Evolutionary conservation across 2,329 filamentous ascomycete species (phyloP).

Genomic region (Aspergillus sclerotialis): DNA sequence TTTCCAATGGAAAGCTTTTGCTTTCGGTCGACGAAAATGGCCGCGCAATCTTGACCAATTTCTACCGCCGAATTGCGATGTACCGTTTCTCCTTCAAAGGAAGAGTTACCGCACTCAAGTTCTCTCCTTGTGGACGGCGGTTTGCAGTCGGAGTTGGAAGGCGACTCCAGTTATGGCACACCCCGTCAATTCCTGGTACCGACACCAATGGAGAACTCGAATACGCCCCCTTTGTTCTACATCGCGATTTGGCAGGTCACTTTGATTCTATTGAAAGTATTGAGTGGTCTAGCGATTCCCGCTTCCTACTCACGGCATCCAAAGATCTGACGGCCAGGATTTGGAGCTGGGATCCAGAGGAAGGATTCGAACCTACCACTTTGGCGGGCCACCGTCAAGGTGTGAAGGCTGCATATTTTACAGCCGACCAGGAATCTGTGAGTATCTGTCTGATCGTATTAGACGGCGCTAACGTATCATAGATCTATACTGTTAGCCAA

Average conservation of each 20-base stretch:
- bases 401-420: slow-evolving; percentile 95
- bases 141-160: slow-evolving; percentile 85
- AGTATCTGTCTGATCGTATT: slow-evolving; percentile 16
- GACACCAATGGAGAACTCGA: slow-evolving; percentile 76
- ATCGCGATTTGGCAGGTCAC: slow-evolving; percentile 79
- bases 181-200: slow-evolving; percentile 78
- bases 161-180: slow-evolving; percentile 91
- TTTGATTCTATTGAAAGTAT: slow-evolving; percentile 81
- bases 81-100: slow-evolving; percentile 94
- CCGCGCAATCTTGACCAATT: slow-evolving; percentile 85
- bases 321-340: slow-evolving; percentile 89
- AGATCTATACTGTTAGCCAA: slow-evolving; percentile 92
- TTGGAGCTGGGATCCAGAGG: slow-evolving; percentile 86
- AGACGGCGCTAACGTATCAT: too few relatives aligned
- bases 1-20: slow-evolving; percentile 83
- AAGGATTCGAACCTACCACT: slow-evolving; percentile 82
- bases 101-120: slow-evolving; percentile 74
- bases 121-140: slow-evolving; percentile 82
- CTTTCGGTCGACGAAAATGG: slow-evolving; percentile 93
- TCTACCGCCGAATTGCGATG: slow-evolving; percentile 74
- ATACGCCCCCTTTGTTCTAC: slow-evolving; percentile 87
- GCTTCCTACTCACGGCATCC: slow-evolving; percentile 87
- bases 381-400: slow-evolving; percentile 85
- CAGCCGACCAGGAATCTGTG: slow-evolving; percentile 76
- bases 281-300: slow-evolving; percentile 92